Base-by-base conservation (phyloP, 192 early-diverging fungal species). In the Funneliformis geosporum region DNA sequence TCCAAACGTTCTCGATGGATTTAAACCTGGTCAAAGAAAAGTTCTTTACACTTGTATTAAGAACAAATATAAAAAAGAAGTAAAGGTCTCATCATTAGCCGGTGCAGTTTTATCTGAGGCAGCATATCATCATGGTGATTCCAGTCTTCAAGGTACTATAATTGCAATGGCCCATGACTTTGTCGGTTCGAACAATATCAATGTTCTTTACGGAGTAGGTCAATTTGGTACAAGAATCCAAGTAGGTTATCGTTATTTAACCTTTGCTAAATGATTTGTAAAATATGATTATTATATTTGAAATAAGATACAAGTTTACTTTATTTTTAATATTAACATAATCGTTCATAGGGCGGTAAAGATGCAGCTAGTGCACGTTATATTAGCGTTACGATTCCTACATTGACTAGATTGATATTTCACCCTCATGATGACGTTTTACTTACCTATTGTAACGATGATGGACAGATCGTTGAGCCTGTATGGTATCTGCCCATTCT, bases 331-430 rank as follows among this genome's bases (percentile, higher is more conserved):
- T 25, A 75, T 64, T 44, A 18, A 40, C 69, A 60, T 43, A 16
- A 25, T 59, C 33, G 33, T 59, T 59, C 14, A 8, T 42, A 90
- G 86, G 95, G 98, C 66, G 96, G 96, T 44, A 96, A 98, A 83
- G 95, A 96, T 82, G 93, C 96, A 38, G 97, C 97, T n/a, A 93
- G 91, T 82, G 88, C 97, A 85, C 96, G 98, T 96, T 99, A 99
- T 86, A 95, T 99, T 76, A 94, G 92, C 81, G 97, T 96, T 0
- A 87, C 84, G 38, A 82, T 97, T 40, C 80, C 88, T 8, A 85
- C 89, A 62, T 88, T 99, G 14, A 86, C 96, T 0, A 89, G 96
- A 66, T 81, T 87, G 0, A 78, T 98, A 18, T 99, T 91, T 85
- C 90, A 92, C 81, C 88, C 90, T 62, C 85, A 90, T 61, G 97